phyloP scores from a whole-genome alignment of 2,329 filamentous ascomycete genomes.

The Cryphonectria radicalis region DNA sequence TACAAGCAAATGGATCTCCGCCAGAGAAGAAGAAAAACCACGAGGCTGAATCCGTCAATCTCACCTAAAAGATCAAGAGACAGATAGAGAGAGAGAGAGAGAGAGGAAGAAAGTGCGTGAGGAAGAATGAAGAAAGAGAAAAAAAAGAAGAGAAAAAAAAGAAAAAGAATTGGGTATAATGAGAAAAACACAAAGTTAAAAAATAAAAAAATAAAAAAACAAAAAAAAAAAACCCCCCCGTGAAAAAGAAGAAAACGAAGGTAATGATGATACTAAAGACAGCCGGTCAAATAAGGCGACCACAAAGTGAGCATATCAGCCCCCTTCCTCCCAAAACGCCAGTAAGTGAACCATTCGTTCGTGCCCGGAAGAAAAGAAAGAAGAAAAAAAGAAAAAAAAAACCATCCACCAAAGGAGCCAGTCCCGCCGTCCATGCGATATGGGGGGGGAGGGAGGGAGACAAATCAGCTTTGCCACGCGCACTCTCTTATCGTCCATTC shows the following conservation, averaged over 20 bases:
- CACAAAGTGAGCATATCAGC: conserved; percentile 4
- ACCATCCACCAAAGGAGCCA: background rate
- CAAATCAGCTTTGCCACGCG: background rate
- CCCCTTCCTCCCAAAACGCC: conserved; percentile 13
- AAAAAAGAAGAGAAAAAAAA: background rate
- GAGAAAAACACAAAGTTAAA: too few relatives aligned
- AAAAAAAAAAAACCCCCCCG: conserved; percentile 15
- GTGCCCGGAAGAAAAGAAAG: background rate
- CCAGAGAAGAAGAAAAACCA: background rate
- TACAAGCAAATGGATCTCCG: background rate
- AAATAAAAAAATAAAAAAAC: background rate
- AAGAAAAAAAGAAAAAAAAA: conserved; percentile 4
- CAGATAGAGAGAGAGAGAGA: background rate
- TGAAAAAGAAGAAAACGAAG: conserved; percentile 3
- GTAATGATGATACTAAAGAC: conserved; percentile 7
- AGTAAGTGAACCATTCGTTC: conserved; percentile 16
- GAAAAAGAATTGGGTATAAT: conserved; percentile 24
- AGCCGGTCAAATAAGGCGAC: conserved; percentile 13
- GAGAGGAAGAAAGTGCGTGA: too few relatives aligned
- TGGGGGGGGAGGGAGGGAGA: too few relatives aligned
- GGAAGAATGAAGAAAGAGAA: too few relatives aligned
- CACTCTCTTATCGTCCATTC: background rate
- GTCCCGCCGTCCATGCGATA: background rate
- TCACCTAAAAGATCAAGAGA: background rate
- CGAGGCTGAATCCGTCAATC: background rate